Base-by-base conservation (phyloP, 352 stramenopile genomes). In the Phytophthora cryptogea region DNA sequence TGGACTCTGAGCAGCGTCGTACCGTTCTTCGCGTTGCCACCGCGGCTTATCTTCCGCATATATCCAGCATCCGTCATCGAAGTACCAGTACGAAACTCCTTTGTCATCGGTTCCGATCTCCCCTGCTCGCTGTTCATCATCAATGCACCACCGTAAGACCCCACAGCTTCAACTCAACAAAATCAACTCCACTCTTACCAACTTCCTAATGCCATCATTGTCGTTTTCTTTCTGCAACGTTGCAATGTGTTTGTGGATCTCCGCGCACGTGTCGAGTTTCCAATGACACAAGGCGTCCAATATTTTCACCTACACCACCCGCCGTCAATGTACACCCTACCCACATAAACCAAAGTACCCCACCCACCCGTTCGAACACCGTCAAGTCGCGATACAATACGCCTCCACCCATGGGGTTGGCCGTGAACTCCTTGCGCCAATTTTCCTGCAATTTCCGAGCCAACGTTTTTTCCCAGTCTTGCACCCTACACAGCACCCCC, bases 11-110 rank as follows among this genome's bases (percentile, higher is more conserved):
- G n/a, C 20, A 40, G 17, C 11, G 17, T 31, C 41, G 42, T 70
- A 79, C 70, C 70, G 59, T 62, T 68, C 57, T 51, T 79, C 63
- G 8, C 67, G 41, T 60, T 92, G 78, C 85, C 83, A 93, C 10
- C 53, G 58, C 0, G 82, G 78, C 31, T 79, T 82, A 28, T 92
- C 76, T 64, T 95, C 86, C 1, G 84, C 84, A 52, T 92, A 95
- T 36, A 95, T 74, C 86, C 86, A 95, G 50, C 84, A 93, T 42
- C 59, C 80, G 60, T 95, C 86, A 49, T 88, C 72, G 63, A 94
- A 94, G 67, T 94, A 92, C 86, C 84, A 95, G 56, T 95, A 95
- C 36, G 79, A 74, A 1, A 80, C 63, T 8, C 84, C 84, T 5
- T 81, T 70, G 43, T 95, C 86, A 45, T 95, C 86, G 26, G 73